Percentiles rank a stretch among this genome's conserved stretches.
Conservation (phyloP, 805 yeast species). For the Wickerhamiella alocasiicola region DNA sequence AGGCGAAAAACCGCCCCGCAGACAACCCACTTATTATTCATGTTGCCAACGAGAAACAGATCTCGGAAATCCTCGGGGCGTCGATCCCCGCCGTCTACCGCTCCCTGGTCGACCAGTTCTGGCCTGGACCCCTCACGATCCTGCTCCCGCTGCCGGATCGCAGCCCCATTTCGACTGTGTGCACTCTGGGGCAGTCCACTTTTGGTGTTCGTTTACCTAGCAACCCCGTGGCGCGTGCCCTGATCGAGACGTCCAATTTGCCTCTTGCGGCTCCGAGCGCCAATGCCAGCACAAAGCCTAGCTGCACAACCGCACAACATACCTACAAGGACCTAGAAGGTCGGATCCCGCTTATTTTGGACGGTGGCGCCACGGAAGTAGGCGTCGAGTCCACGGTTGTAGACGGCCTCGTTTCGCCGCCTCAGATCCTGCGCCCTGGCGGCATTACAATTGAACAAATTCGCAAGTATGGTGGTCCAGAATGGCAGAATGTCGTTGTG, state of each 20-base stretch:
- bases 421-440: constrained; percentile 85
- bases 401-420: constrained; percentile 77
- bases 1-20: constrained; percentile 85
- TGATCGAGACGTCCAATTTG: constrained; percentile 68
- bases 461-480: constrained; percentile 46
- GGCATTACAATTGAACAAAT: constrained; percentile 79
- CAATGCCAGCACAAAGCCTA: constrained; percentile 88
- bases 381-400: constrained; percentile 93
- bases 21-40: constrained; percentile 93
- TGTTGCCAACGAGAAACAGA: constrained; percentile 63
- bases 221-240: constrained; percentile 80
- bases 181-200: constrained; percentile 80
- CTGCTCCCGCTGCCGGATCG: constrained; percentile 44
- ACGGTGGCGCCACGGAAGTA: constrained; percentile 79
- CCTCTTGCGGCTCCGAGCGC: constrained; percentile 98
- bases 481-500: constrained; percentile 51
- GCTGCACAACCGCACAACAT: constrained; percentile 82
- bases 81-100: constrained; percentile 58
- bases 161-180: constrained; percentile 45
- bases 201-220: constrained; percentile 86
- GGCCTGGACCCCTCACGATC: constrained; percentile 97
- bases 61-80: constrained; percentile 40
- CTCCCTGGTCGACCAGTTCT: constrained; percentile 51
- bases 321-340: constrained; percentile 72
- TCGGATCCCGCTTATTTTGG: constrained; percentile 69